phyloP scores from a whole-genome alignment of 108 stramenopile genomes.

The Nitzschia sp. region DNA sequence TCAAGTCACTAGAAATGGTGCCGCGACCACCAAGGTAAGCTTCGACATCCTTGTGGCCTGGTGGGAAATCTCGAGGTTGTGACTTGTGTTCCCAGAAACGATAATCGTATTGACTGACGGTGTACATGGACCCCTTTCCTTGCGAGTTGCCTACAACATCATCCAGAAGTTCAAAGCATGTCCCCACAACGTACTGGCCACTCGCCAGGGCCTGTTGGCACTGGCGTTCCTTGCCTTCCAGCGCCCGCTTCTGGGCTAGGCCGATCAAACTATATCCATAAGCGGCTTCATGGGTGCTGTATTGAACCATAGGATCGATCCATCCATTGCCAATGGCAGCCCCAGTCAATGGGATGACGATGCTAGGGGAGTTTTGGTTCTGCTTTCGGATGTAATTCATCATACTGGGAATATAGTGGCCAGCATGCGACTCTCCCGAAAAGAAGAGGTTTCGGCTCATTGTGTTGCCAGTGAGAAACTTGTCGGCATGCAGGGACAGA shows the following conservation, averaged over 20 bases:
- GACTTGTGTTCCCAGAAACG: slow-evolving; percentile 48
- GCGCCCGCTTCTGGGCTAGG: slow-evolving; percentile 60
- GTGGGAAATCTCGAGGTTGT: slow-evolving; percentile 67
- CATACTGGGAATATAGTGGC: slow-evolving; percentile 96
- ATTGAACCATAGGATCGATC: slow-evolving; percentile 89
- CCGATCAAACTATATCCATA: slow-evolving; percentile 87
- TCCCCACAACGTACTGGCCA: slow-evolving; percentile 39
- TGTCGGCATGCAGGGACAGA: slow-evolving; percentile 64
- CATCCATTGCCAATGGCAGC: slow-evolving; percentile 93
- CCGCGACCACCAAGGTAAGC: slow-evolving; percentile 64
- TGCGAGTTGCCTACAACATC: slow-evolving; percentile 62
- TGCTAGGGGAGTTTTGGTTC: slow-evolving; percentile 6
- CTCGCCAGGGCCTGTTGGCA: slow-evolving; percentile 68
- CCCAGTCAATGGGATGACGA: slow-evolving; percentile 58
- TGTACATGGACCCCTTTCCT: slow-evolving; percentile 37
- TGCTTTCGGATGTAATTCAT: slow-evolving; percentile 84
- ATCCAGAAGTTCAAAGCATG: slow-evolving; percentile 87
- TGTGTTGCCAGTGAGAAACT: slow-evolving; percentile 47
- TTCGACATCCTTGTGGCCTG: slow-evolving; percentile 89
- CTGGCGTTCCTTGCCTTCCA: slow-evolving; percentile 64
- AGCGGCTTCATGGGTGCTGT: slow-evolving; percentile 86
- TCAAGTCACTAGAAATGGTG: slow-evolving; percentile 13
- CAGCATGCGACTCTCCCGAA: slow-evolving; percentile 95
- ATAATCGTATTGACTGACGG: slow-evolving; percentile 79
- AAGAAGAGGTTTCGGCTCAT: slow-evolving; percentile 80